Evolutionary conservation across 208 protist species (phyloP), one percentile per base, ranked within the genome.

Genomic region (Leptomonas pyrrhocoris): DNA sequence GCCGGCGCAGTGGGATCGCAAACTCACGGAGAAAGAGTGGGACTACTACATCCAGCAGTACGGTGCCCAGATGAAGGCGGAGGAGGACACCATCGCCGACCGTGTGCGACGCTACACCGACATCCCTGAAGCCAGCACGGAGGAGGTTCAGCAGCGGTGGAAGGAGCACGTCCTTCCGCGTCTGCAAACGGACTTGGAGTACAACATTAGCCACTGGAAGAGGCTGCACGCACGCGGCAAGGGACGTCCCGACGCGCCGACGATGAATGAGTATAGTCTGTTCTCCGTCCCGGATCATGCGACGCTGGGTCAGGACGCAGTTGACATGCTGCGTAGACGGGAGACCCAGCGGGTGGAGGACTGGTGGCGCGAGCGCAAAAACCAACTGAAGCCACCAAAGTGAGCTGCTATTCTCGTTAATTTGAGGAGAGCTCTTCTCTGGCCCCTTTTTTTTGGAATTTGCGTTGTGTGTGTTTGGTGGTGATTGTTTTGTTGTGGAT

Each of bases 21-120:
- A 79, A 67, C 83, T 96, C 51, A 92, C 85, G 7, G 77, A 84
- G 53, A 71, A 86, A 54, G 90, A 96, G 60, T 96, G 88, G 90
- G 77, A 86, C 55, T 91, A 89, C 74, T 91, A 92, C 55, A 68
- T 85, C 18, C 49, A 63, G 13, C 86, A 92, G 67, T 96, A 96
- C 68, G 79, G 77, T 31, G 81, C 88, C 18, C 84, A 93, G 74
- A 79, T 93, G 86, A 83, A 88, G 63, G 74, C 84, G 36, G 88
- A 96, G 77, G 87, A 93, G 62, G 83, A 90, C 49, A 77, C 72
- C 43, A 89, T 96, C 34, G 63, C 77, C 13, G 68, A 68, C 28
- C 64, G 77, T 19, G 86, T 93, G 30, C 48, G 63, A 19, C 77
- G 75, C 48, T 79, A 85, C 51, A 94, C 85, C 1, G 80, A 83